Evolutionary conservation across 306 rosid species (phyloP).

Genomic region (Quercus mongolica): DNA sequence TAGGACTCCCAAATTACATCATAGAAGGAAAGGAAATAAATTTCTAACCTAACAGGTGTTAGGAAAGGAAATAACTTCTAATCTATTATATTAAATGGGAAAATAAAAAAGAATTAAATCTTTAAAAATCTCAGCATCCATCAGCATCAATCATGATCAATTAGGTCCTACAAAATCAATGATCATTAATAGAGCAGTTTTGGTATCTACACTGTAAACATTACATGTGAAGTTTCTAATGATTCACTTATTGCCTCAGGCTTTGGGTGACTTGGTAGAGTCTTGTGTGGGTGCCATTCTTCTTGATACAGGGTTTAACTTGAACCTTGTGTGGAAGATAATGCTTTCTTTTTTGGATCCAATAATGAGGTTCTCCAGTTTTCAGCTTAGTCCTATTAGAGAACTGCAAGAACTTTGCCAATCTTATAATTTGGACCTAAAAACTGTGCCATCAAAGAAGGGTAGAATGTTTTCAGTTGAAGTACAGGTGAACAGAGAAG

Average conservation of each 20-base stretch:
- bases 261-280: slow-evolving; percentile 86
- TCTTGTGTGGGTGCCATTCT: slow-evolving; percentile 91
- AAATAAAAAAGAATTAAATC: no score
- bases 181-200: no score
- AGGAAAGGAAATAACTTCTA: no score
- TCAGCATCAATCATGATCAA: no score
- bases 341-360: slow-evolving; percentile 78
- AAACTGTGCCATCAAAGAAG: slow-evolving; percentile 21
- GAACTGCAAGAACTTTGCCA: slow-evolving; percentile 83
- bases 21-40: no score
- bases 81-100: no score
- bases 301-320: slow-evolving; percentile 81
- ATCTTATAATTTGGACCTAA: slow-evolving; percentile 38
- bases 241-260: slow-evolving; percentile 49
- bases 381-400: slow-evolving; percentile 76
- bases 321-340: slow-evolving; percentile 63
- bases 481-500: slow-evolving; percentile 43
- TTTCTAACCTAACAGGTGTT: no score
- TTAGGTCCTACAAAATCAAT: no score
- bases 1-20: no score
- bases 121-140: no score
- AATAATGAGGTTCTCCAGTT: slow-evolving; percentile 61
- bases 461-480: slow-evolving; percentile 41
- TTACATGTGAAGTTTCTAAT: slow-evolving; percentile 1
- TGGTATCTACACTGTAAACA: neutral